phyloP scores from a whole-genome alignment of 805 yeast genomes.

The Candida lessepsii region DNA sequence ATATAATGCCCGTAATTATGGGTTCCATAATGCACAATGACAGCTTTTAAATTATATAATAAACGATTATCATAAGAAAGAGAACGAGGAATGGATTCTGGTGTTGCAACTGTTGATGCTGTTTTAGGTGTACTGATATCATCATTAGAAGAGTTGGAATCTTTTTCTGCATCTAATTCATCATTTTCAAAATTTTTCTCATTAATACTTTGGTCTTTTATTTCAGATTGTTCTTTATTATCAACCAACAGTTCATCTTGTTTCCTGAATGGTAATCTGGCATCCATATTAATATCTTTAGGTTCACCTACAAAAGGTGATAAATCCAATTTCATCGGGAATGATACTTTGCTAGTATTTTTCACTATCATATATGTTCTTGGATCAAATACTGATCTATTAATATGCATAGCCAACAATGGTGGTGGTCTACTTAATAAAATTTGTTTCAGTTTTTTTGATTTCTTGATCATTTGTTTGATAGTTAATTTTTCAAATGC shows the following conservation, averaged over 20 bases:
- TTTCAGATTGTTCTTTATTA: too few relatives aligned
- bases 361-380: conserved; percentile 78
- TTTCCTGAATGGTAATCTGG: conserved; percentile 69
- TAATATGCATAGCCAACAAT: conserved; percentile 79
- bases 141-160: conserved; percentile 16
- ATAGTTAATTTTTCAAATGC: conserved; percentile 72
- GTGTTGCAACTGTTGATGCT: conserved; percentile 13
- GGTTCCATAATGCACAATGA: conserved; percentile 90
- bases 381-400: conserved; percentile 91
- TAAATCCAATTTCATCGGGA: conserved; percentile 68
- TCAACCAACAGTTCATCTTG: conserved; percentile 42
- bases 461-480: conserved; percentile 68
- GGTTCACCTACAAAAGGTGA: conserved; percentile 69
- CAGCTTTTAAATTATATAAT: conserved; percentile 74
- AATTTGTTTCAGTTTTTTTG: conserved; percentile 82
- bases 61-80: conserved; percentile 27
- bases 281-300: conserved; percentile 73
- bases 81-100: conserved; percentile 10
- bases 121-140: conserved; percentile 9
- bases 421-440: conserved; percentile 81
- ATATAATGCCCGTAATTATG: conserved; percentile 98
- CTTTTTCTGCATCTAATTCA: conserved; percentile 3
- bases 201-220: conserved; percentile 1
- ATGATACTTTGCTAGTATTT: conserved; percentile 77
- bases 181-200: too few relatives aligned